Conservation (phyloP, 2,329 filamentous ascomycete species). For the Chaetomiaceae sp. region DNA sequence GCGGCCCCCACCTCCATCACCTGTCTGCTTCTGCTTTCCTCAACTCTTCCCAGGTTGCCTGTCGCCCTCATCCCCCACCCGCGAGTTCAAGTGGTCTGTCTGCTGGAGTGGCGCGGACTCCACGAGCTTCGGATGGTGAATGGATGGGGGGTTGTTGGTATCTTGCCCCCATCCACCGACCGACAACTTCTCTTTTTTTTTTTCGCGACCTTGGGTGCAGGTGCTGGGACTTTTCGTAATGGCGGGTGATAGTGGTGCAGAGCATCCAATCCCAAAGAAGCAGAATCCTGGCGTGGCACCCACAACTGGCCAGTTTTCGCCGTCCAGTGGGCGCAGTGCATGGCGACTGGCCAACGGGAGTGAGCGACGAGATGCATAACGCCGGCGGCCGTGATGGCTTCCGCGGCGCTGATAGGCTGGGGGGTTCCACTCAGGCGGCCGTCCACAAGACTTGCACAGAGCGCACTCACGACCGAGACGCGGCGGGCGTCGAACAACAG, state of each 20-base stretch:
- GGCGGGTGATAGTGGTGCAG: constrained; percentile 15
- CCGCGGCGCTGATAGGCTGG: constrained; percentile 24
- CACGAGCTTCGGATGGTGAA: no score
- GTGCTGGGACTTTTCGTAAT: constrained; percentile 12
- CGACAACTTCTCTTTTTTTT: no score
- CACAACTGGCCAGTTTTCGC: constrained; percentile 15
- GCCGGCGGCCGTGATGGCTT: constrained; percentile 18
- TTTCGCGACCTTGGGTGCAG: background rate
- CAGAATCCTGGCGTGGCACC: constrained; percentile 13
- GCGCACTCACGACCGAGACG: constrained; percentile 15
- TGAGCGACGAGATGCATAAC: constrained; percentile 22
- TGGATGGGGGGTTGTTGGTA: background rate
- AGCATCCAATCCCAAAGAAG: constrained; percentile 15
- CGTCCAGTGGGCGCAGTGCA: constrained; percentile 15
- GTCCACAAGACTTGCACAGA: constrained; percentile 20
- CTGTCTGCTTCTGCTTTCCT: background rate
- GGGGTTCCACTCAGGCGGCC: background rate
- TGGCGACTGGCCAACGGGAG: constrained; percentile 21
- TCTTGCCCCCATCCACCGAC: no score
- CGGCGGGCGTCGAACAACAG: constrained; percentile 15
- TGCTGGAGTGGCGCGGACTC: no score
- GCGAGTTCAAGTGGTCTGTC: background rate
- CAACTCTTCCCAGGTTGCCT: background rate
- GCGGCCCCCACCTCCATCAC: constrained; percentile 1
- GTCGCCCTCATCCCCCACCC: background rate